phyloP scores from a whole-genome alignment of 176 grass and related monocot species.

The Saccharum spontaneum region DNA sequence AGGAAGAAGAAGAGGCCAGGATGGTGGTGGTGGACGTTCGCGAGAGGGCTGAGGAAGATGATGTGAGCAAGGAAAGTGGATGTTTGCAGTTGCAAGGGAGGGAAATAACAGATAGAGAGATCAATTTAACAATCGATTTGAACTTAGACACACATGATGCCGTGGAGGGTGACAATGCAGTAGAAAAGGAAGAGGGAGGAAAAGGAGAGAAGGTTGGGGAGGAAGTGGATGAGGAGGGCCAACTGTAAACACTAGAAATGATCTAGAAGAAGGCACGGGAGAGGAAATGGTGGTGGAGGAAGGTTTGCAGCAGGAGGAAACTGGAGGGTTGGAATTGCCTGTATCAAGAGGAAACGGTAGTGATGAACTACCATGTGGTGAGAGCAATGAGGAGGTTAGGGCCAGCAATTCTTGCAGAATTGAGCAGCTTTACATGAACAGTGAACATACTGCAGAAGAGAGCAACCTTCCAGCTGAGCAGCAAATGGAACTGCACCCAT shows the following conservation, averaged over 20 bases:
- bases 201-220: neutral
- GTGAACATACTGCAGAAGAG: constrained; percentile 25
- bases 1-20: constrained; percentile 12
- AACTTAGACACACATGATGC: constrained; percentile 24
- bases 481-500: constrained; percentile 29
- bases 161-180: constrained; percentile 24
- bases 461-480: constrained; percentile 31
- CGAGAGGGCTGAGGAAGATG: constrained; percentile 20
- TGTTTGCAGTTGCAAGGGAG: constrained; percentile 24
- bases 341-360: constrained; percentile 20
- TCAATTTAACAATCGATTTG: constrained; percentile 56
- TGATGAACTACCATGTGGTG: constrained; percentile 24
- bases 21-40: constrained; percentile 37
- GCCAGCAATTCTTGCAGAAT: constrained; percentile 12
- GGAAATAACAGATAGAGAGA: constrained; percentile 46
- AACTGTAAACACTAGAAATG: neutral
- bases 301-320: constrained; percentile 29
- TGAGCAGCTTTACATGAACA: constrained; percentile 11
- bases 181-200: constrained; percentile 27
- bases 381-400: constrained; percentile 15
- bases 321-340: constrained; percentile 21
- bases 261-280: neutral
- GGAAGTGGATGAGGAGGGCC: constrained; percentile 6
- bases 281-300: constrained; percentile 12
- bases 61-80: constrained; percentile 21